phyloP scores from a whole-genome alignment of 1,139 yeast genomes.

The Saccharomyces uvarum region DNA sequence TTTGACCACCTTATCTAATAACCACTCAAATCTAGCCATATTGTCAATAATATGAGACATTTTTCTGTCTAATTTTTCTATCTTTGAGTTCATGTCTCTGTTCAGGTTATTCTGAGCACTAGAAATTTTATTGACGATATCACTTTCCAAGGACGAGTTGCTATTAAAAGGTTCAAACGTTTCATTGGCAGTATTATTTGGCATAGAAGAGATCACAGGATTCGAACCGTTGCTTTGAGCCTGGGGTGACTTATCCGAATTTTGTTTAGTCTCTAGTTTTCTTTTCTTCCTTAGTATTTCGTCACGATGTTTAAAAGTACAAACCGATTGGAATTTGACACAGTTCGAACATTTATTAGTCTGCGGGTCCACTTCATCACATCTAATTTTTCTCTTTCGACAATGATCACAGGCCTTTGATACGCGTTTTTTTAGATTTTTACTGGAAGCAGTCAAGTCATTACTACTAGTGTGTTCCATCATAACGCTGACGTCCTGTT shows the following conservation, averaged over 20 bases:
- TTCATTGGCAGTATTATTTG: background rate
- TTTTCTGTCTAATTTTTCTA: slow-evolving; percentile 21
- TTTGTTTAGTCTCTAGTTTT: slow-evolving; percentile 1
- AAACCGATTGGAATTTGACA: slow-evolving; percentile 19
- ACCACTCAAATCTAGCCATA: slow-evolving; percentile 20
- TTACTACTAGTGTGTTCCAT: background rate
- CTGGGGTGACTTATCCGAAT: background rate
- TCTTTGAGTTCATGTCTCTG: slow-evolving; percentile 7
- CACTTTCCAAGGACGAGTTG: background rate
- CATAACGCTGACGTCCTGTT: background rate
- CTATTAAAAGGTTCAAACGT: background rate
- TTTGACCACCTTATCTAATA: slow-evolving; percentile 10
- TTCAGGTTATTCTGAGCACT: background rate
- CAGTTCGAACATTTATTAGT: slow-evolving; percentile 26
- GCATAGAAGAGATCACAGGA: background rate
- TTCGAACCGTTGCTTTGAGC: background rate
- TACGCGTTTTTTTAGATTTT: slow-evolving; percentile 20
- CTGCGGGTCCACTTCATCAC: slow-evolving; percentile 24
- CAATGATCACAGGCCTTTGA: slow-evolving; percentile 34
- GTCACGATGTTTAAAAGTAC: slow-evolving; percentile 13
- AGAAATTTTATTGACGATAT: background rate
- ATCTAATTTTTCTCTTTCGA: slow-evolving; percentile 32
- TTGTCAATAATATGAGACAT: slow-evolving; percentile 20
- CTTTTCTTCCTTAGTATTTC: slow-evolving; percentile 2
- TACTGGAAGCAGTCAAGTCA: background rate